phyloP scores from a whole-genome alignment of 495 filamentous ascomycete genomes.

The Pyrenula massariospora region DNA sequence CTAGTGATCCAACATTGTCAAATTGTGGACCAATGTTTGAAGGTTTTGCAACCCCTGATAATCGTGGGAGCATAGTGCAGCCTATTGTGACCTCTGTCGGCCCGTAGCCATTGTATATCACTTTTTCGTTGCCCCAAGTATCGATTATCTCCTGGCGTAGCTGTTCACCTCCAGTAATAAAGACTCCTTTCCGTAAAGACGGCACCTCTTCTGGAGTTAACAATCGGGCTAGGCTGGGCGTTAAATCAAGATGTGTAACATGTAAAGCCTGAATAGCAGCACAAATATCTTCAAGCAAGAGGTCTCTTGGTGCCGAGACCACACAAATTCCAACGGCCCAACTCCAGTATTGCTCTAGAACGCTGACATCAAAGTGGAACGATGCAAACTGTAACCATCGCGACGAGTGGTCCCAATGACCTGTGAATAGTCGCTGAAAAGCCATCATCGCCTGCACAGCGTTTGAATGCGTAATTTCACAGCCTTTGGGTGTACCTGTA shows the following conservation, averaged over 20 bases:
- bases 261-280: conserved; percentile 52
- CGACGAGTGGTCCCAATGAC: conserved; percentile 56
- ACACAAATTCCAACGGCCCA: conserved; percentile 78
- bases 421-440: conserved; percentile 55
- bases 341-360: conserved; percentile 81
- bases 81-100: conserved; percentile 21
- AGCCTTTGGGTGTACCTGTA: conserved; percentile 71
- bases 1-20: conserved; percentile 17
- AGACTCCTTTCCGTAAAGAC: conserved; percentile 11
- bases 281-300: conserved; percentile 67
- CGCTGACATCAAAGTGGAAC: conserved; percentile 80
- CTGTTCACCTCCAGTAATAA: conserved; percentile 18
- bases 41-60: conserved; percentile 11
- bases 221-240: conserved; percentile 23
- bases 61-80: conserved; percentile 14
- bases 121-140: conserved; percentile 14
- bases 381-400: conserved; percentile 81
- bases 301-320: conserved; percentile 62
- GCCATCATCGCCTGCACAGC: conserved; percentile 65
- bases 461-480: conserved; percentile 63
- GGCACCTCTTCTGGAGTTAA: conserved; percentile 14
- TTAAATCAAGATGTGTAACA: conserved; percentile 78
- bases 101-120: conserved; percentile 19
- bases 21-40: conserved; percentile 20
- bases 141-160: conserved; percentile 15